Evolutionary conservation across 352 stramenopile genomes (phyloP), one percentile per base, ranked within the genome.

Genomic region (Lagenidium giganteum): DNA sequence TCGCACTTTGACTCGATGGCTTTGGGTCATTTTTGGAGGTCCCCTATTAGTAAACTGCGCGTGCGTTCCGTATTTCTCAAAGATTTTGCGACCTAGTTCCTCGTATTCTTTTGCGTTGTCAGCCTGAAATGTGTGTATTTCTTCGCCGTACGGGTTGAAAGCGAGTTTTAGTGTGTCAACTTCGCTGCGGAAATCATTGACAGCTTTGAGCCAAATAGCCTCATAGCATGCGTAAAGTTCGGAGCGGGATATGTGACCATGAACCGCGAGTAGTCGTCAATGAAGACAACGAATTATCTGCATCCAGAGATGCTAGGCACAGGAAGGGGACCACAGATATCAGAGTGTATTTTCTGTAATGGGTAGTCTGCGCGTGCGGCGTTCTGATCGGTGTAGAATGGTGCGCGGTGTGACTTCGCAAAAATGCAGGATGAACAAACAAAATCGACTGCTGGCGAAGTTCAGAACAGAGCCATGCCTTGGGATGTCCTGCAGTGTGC

Each of bases 361-460:
- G 43, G 43, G 21, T 20, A 42, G 38, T 44, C 54, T n/a, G 43
- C 31, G 46, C 47, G 31, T 47, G 46, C 21, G 51, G 54, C 39
- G 37, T 43, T 16, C 44, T 26, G 54, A 46, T 50, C 51, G 34
- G 44, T 42, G 41, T 57, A 32, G 26, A 51, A 58, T 22, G 48
- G 36, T 16, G 39, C 16, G 47, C 47, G 47, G 24, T 57, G 47
- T 16, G 46, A 62, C 43, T 57, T 62, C 36, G 47, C 53, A 49
- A 61, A 50, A 30, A n/a, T 39, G 34, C 53, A 52, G 5, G 46
- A 38, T 26, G 20, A 21, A 16, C 53, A 61, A 26, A 51, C 42
- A 22, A 55, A 52, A 2, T 46, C 16, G 32, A 30, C 24, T 5
- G 25, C 14, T 20, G 33, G n/a, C 8, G 43, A 43, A 34, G 25